Evolutionary conservation across 176 grass and related monocot species (phyloP).

Genomic region (Paspalum notatum): DNA sequence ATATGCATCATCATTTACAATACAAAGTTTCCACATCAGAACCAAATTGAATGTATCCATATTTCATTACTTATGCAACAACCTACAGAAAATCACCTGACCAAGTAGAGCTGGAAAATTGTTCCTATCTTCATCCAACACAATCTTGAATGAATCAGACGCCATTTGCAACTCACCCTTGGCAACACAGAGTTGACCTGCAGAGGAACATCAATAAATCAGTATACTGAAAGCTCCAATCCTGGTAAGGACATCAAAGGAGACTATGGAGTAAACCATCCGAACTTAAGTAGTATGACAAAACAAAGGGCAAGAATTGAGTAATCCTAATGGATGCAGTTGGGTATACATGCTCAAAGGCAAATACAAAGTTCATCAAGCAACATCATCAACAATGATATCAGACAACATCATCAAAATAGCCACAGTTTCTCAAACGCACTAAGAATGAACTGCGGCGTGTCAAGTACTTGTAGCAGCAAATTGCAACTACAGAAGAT

Average conservation of each 20-base stretch:
- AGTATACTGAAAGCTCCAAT: conserved; percentile 33
- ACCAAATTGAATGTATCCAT: conserved; percentile 2
- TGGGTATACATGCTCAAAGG: neutral
- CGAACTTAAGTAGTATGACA: conserved; percentile 16
- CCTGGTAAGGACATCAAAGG: conserved; percentile 4
- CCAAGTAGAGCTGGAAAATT: conserved; percentile 94
- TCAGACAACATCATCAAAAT: neutral
- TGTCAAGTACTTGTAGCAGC: conserved; percentile 7
- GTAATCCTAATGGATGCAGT: neutral
- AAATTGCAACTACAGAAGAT: neutral
- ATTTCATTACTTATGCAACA: conserved; percentile 22
- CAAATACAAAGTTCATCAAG: neutral
- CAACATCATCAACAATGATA: conserved; percentile 7
- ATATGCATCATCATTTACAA: neutral
- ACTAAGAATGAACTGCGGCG: neutral
- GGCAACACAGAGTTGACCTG: conserved; percentile 92
- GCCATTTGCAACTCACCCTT: conserved; percentile 86
- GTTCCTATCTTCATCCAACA: conserved; percentile 74
- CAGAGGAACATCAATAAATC: conserved; percentile 29
- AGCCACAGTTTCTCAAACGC: neutral
- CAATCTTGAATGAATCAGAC: conserved; percentile 83
- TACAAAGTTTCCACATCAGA: conserved; percentile 7
- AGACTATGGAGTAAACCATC: neutral
- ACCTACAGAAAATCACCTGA: conserved; percentile 64
- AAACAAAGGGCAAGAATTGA: conserved; percentile 15